Percentiles rank a stretch among this genome's conserved stretches.
Evolutionary conservation across 495 filamentous ascomycete species (phyloP).

Genomic region (Tirmania nivea): DNA sequence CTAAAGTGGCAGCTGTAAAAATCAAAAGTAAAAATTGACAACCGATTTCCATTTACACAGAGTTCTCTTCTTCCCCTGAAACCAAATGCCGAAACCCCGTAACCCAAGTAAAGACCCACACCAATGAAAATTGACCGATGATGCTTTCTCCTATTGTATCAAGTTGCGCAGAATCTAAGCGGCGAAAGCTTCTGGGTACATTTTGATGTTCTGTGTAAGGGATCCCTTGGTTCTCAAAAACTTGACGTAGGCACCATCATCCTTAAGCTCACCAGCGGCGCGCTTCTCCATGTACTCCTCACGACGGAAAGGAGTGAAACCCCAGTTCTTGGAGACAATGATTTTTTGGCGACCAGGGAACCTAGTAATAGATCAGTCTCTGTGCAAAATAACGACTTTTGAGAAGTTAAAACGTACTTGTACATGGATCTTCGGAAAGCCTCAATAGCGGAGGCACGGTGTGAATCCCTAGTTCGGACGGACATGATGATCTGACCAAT

Average conservation of each 20-base stretch:
- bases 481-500: slow-evolving; percentile 96
- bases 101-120: not conserved
- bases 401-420: slow-evolving; percentile 34
- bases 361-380: not conserved
- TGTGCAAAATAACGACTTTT: too few species aligned
- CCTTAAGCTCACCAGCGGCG: slow-evolving; percentile 67
- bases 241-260: slow-evolving; percentile 97
- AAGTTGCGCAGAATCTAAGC: slow-evolving; percentile 4
- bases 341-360: slow-evolving; percentile 99
- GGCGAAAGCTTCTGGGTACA: slow-evolving; percentile 80
- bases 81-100: not conserved
- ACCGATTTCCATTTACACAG: too few species aligned
- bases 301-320: slow-evolving; percentile 91
- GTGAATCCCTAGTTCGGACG: slow-evolving; percentile 81
- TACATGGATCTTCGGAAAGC: slow-evolving; percentile 96
- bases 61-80: too few species aligned
- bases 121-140: not conserved
- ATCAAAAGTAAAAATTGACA: too few species aligned
- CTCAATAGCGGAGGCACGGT: slow-evolving; percentile 86
- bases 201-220: slow-evolving; percentile 65
- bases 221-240: slow-evolving; percentile 82
- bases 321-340: slow-evolving; percentile 99
- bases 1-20: too few species aligned
- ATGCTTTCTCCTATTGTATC: not conserved
- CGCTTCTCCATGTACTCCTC: slow-evolving; percentile 91